Evolutionary conservation across 2,329 filamentous ascomycete species (phyloP).

Genomic region (Gliomastix tumulicola): DNA sequence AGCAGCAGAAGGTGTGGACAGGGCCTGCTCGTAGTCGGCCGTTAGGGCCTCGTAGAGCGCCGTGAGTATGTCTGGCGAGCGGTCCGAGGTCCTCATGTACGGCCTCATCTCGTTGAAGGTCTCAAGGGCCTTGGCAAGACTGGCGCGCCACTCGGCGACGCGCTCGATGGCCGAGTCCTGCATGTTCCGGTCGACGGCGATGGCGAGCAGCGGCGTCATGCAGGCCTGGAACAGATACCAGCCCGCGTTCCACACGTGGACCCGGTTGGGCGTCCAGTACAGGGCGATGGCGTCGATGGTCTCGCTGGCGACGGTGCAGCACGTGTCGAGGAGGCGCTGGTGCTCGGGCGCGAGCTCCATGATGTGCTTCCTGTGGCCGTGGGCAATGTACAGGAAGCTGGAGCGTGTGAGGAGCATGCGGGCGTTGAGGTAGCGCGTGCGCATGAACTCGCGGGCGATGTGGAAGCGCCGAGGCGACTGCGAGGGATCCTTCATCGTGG

Average conservation of each 20-base stretch:
- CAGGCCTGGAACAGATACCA: conserved; percentile 25
- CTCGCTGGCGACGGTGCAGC: conserved; percentile 16
- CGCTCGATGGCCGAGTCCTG: conserved; percentile 2
- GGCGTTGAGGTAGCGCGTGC: conserved; percentile 19
- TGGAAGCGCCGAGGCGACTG: conserved; percentile 14
- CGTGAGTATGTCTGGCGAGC: conserved; percentile 15
- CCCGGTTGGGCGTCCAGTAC: conserved; percentile 20
- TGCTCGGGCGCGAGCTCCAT: conserved; percentile 11
- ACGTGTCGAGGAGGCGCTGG: conserved; percentile 11
- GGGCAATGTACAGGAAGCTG: conserved; percentile 12
- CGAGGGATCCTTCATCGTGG: conserved; percentile 10
- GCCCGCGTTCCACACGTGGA: conserved; percentile 21
- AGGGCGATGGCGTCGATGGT: conserved; percentile 20
- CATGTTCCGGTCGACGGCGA: conserved; percentile 15
- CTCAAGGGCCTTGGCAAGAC: conserved; percentile 13
- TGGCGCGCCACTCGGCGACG: conserved; percentile 11
- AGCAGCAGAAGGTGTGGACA: conserved; percentile 13
- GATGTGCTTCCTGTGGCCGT: conserved; percentile 10
- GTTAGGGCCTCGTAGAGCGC: conserved; percentile 17
- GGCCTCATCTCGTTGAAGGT: conserved; percentile 18
- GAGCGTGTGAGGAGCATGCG: conserved; percentile 15
- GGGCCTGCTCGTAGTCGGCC: conserved; percentile 9
- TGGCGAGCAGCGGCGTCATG: conserved; percentile 18
- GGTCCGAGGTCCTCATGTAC: conserved; percentile 17
- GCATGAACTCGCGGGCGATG: conserved; percentile 17